Percentiles rank a stretch among this genome's conserved stretches.
Evolutionary conservation across 106 monocot genomes (phyloP).

Genomic region (Allium sativum): DNA sequence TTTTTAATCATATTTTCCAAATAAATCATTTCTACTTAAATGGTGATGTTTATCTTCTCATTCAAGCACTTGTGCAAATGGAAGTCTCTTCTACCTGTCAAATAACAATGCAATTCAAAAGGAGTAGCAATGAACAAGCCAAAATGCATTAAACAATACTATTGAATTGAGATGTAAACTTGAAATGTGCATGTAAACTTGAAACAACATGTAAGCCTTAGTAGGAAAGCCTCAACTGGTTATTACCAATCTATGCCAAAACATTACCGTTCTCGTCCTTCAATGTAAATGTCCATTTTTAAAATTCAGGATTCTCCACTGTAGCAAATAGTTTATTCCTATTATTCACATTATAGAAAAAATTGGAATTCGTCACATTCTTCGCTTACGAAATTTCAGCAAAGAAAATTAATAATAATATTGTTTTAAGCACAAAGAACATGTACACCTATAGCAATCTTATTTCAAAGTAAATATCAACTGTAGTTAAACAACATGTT

Average conservation of each 20-base stretch:
- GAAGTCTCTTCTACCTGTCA: no score
- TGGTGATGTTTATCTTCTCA: no score
- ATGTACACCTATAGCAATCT: background rate
- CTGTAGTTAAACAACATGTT: conserved; percentile 10
- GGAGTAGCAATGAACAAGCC: no score
- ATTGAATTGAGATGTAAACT: no score
- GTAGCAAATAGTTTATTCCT: conserved; percentile 95
- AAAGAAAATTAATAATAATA: background rate
- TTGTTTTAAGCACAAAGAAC: background rate
- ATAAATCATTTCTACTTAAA: no score
- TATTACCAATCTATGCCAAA: conserved; percentile 89
- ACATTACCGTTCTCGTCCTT: conserved; percentile 86
- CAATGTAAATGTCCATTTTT: conserved; percentile 97
- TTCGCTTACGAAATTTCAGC: background rate
- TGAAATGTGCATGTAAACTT: no score
- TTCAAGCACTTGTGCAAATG: no score
- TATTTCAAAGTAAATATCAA: conserved; percentile 1
- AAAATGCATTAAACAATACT: no score
- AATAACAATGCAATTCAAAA: no score
- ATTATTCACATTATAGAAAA: conserved; percentile 4
- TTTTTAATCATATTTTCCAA: no score
- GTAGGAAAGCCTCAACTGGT: no score
- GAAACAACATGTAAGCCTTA: no score
- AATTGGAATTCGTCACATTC: background rate
- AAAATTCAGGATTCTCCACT: conserved; percentile 97